Conservation (phyloP, 2,329 filamentous ascomycete genomes). For the Alternaria gansuensis region DNA sequence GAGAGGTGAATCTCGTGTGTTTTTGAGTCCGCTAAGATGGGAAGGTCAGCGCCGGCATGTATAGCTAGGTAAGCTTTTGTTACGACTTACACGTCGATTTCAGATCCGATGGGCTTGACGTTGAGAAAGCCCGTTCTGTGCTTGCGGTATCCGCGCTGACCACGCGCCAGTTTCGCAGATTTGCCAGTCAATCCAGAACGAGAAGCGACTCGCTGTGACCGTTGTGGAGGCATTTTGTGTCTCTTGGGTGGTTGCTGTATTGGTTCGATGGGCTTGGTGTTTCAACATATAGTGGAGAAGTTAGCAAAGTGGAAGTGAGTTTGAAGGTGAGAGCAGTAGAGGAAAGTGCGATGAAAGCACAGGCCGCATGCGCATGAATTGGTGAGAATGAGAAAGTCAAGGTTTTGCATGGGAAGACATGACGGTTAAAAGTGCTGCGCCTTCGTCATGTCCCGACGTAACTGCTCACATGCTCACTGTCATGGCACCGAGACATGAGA, state of each 20-base stretch:
- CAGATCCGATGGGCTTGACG: neutral
- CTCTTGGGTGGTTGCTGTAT: neutral
- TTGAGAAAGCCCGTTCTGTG: neutral
- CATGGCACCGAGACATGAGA: no score
- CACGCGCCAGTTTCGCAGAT: neutral
- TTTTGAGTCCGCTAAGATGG: neutral
- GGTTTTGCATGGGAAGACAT: no score
- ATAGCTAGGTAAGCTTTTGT: neutral
- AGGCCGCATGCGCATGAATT: neutral
- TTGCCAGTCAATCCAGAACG: neutral
- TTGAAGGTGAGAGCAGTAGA: neutral
- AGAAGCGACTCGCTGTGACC: neutral
- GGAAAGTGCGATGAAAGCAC: neutral
- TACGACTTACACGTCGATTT: neutral
- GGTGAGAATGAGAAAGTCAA: neutral
- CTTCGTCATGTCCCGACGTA: no score
- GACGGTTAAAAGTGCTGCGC: no score
- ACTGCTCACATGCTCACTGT: no score
- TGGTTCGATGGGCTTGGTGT: neutral
- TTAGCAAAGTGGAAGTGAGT: neutral
- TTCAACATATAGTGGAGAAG: neutral
- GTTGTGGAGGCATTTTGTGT: neutral
- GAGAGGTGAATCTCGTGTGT: neutral
- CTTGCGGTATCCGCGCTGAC: neutral
- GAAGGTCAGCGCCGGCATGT: neutral